Percentiles rank a stretch among this genome's conserved stretches.
Conservation (phyloP, 2,329 filamentous ascomycete genomes). For the Fusarium proliferatum region DNA sequence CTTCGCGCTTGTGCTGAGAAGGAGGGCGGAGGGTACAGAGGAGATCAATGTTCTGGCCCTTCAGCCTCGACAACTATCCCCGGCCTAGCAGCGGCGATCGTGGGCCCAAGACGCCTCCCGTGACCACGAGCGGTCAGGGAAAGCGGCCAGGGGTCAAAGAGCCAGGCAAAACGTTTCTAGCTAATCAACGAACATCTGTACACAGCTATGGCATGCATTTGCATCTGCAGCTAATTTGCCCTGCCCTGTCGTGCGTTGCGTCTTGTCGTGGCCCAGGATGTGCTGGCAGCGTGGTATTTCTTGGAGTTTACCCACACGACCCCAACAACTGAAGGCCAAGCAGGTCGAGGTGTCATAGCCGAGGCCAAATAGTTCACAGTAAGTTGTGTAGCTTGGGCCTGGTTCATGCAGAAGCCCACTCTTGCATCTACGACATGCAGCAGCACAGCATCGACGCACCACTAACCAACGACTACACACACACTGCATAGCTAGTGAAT, state of each 20-base stretch:
- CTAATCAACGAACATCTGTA: conserved; percentile 45
- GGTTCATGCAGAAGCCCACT: conserved; percentile 47
- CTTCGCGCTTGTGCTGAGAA: conserved; percentile 1
- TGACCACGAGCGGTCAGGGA: conserved; percentile 45
- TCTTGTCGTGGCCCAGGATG: conserved; percentile 38
- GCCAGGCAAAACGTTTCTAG: conserved; percentile 27
- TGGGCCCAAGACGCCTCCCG: conserved; percentile 40
- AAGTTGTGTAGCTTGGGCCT: conserved; percentile 37
- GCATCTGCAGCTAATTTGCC: conserved; percentile 47
- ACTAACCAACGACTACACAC: conserved; percentile 35
- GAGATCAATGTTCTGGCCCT: conserved; percentile 31
- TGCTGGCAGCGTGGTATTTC: conserved; percentile 37
- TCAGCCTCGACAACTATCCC: conserved; percentile 31
- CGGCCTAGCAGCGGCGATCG: conserved; percentile 44
- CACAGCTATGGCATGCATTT: conserved; percentile 49
- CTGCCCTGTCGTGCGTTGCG: conserved; percentile 35
- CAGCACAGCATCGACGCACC: conserved; percentile 42
- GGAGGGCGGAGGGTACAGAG: conserved; percentile 19
- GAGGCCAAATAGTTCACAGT: conserved; percentile 27
- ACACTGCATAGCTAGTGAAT: conserved; percentile 35
- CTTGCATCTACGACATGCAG: conserved; percentile 42
- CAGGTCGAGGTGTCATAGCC: conserved; percentile 17
- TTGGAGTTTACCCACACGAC: conserved; percentile 13
- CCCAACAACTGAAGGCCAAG: conserved; percentile 22
- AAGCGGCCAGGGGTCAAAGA: conserved; percentile 25